Percentiles rank a stretch among this genome's conserved stretches.
Conservation (phyloP, 768 basidiomycete species). For the Rhodotorula taiwanensis region DNA sequence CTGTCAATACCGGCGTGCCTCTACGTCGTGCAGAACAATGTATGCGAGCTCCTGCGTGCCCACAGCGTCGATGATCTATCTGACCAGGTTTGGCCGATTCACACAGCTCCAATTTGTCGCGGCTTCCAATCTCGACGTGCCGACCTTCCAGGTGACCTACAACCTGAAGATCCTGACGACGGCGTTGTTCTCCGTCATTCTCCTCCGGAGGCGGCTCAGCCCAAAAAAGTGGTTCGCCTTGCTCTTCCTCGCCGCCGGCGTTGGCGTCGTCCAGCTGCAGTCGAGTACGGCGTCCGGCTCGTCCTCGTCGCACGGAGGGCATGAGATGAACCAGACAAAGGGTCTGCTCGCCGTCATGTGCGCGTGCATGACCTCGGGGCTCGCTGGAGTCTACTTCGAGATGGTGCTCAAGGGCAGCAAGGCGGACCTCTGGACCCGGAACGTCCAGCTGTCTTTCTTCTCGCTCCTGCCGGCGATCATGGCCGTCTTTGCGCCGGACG, state of each 20-base stretch:
- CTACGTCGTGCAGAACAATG: conserved; percentile 53
- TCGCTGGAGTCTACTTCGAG: conserved; percentile 97
- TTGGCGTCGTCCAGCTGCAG: conserved; percentile 67
- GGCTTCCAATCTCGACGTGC: conserved; percentile 84
- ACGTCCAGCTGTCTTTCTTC: conserved; percentile 90
- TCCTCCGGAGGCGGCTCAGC: conserved; percentile 58
- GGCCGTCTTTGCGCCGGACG: conserved; percentile 48
- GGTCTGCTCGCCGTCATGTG: conserved; percentile 84
- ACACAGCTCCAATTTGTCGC: conserved; percentile 90
- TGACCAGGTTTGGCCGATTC: too few relatives aligned
- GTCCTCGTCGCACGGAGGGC: conserved; percentile 35
- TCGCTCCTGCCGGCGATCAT: conserved; percentile 80
- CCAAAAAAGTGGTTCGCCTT: conserved; percentile 70
- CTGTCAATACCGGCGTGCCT: conserved; percentile 92
- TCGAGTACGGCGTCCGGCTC: conserved; percentile 44
- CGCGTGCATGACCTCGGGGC: conserved; percentile 90
- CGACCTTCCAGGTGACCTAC: conserved; percentile 96
- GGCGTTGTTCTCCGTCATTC: conserved; percentile 80
- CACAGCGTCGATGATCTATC: too few relatives aligned
- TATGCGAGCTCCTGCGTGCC: conserved; percentile 5
- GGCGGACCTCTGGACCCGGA: conserved; percentile 89
- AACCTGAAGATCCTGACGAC: conserved; percentile 71
- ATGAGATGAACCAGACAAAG: conserved; percentile 69
- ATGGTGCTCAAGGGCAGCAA: conserved; percentile 89
- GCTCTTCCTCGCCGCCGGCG: conserved; percentile 45